A percentile compares a stretch with the other conserved stretches of the same genome.
These are phyloP conservation scores for Euryodendron excelsum DNA, from an alignment of 148 eudicot genomes.

Conservation along the genomic window DNA sequence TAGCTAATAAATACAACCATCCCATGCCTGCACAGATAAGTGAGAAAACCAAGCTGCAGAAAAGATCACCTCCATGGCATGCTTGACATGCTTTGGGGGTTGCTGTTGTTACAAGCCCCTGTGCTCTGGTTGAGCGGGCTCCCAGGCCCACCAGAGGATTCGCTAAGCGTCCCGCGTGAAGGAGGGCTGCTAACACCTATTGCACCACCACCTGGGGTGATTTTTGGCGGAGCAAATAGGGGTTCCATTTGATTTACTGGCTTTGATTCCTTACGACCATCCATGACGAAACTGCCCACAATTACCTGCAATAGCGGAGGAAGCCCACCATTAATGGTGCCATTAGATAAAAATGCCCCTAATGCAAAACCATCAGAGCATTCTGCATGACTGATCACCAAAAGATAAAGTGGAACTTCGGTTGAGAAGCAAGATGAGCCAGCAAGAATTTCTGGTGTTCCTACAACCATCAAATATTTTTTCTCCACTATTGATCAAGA, in stretches of 20 bases:
- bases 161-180: conserved; percentile 62
- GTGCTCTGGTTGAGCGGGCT: conserved; percentile 69
- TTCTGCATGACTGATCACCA: too few species aligned
- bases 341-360: neutral
- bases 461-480: too few species aligned
- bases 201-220: conserved; percentile 33
- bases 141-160: conserved; percentile 71
- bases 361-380: too few species aligned
- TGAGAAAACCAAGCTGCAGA: too few species aligned
- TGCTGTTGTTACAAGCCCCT: conserved; percentile 39
- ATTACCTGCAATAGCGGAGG: conserved; percentile 45
- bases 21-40: too few species aligned
- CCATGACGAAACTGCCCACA: conserved; percentile 55
- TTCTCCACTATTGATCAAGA: too few species aligned
- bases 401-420: too few species aligned
- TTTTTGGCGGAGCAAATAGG: conserved; percentile 34
- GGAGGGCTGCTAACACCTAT: conserved; percentile 58
- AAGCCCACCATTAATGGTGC: neutral
- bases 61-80: conserved; percentile 82
- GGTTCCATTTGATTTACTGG: conserved; percentile 35
- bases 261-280: conserved; percentile 36
- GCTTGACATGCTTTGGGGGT: conserved; percentile 39
- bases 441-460: too few species aligned
- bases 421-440: too few species aligned
- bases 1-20: too few species aligned